Conservation (phyloP, 108 stramenopile species). For the Hondaea fermentalgiana region DNA sequence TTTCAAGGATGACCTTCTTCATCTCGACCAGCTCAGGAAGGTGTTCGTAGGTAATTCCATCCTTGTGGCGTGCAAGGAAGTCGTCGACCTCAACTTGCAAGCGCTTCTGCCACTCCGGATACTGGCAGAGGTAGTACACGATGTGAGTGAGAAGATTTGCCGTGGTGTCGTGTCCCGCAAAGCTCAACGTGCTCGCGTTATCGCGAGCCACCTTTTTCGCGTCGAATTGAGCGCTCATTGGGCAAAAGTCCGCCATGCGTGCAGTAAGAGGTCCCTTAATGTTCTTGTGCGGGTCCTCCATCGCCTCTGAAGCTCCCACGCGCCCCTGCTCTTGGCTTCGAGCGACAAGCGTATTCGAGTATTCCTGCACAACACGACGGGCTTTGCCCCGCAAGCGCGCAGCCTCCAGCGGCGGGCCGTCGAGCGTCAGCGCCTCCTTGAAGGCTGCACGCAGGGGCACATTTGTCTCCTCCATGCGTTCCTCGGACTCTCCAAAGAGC, state of each 20-base stretch:
- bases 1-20: neutral
- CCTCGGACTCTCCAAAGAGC: neutral
- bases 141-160: slow-evolving; percentile 9
- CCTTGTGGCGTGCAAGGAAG: neutral
- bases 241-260: neutral
- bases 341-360: neutral
- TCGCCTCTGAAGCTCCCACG: neutral
- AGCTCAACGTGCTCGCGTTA: neutral
- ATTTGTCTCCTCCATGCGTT: neutral
- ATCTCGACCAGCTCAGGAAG: neutral
- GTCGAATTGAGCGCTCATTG: neutral
- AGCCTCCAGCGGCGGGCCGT: neutral
- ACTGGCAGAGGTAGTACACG: neutral
- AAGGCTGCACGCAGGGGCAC: neutral
- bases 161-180: slow-evolving; percentile 10
- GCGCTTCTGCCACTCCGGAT: neutral
- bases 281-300: neutral
- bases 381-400: neutral
- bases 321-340: neutral
- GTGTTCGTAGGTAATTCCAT: neutral
- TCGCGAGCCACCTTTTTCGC: neutral
- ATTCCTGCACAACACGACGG: neutral
- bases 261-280: neutral
- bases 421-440: neutral
- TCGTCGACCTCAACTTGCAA: neutral